Base-by-base conservation (phyloP, 768 basidiomycete species). In the Pholiota molesta region DNA sequence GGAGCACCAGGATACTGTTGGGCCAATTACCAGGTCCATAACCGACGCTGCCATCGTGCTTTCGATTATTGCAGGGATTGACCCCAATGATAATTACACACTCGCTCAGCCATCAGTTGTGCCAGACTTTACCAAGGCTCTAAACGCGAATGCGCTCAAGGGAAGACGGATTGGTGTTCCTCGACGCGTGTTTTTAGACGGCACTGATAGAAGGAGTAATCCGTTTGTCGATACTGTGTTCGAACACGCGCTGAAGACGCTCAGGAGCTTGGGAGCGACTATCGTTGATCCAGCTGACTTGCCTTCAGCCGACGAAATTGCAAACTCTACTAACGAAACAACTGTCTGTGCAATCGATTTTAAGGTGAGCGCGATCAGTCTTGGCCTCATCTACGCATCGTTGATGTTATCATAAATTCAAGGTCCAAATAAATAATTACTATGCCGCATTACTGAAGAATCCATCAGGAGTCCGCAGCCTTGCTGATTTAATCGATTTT, bases 281-380 rank as follows among this genome's bases (percentile, higher is more conserved):
- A 75, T 90, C 3, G 78, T 89, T 5, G 88, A 90, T 66, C 86
- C 87, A 0, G 84, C 86, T 1, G 85, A 88, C 60, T 72, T 90
- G 17, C 82, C 86, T 0, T 82, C 82, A 29, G 83, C 82, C 3
- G 76, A 79, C 0, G 84, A 84, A 56, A 78, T 86, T 5, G 63
- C 77, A 19, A 61, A 65, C 1, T 81, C 81, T 0, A 78, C 78
- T 10, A 84, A 86, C 59, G 86, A 89, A 69, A 81, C 75, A 0
- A 71, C 83, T 14, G 87, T 88, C 3, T 61, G 85, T 21, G 65
- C 75, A 7, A 73, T 76, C 0, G 86, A 89, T 62, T 84, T 88
- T 72, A 89, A 87, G 80, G 87, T 52, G 1, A 14, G 52, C 16
- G 2, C 7, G 2, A 9, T 10, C 17, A 37, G 11, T 33, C 2